phyloP scores from a whole-genome alignment of 352 stramenopile genomes.

The Globisporangium camurandrum region DNA sequence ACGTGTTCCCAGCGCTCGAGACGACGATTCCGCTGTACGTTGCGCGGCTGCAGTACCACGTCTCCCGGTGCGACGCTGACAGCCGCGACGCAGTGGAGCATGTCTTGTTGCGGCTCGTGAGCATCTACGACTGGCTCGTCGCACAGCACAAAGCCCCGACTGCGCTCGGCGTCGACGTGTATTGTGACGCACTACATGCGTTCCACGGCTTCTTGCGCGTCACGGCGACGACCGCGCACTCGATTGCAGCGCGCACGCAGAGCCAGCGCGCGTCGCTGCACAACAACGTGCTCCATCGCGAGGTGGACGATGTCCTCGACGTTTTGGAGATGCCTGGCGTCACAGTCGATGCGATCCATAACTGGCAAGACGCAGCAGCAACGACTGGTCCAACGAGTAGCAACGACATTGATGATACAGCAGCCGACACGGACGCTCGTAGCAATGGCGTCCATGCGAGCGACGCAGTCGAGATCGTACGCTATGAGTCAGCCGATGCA shows the following conservation, averaged over 20 bases:
- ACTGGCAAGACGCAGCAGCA: neutral
- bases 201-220: constrained; percentile 2
- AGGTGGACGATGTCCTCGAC: neutral
- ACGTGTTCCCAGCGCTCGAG: constrained; percentile 1
- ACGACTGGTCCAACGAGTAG: neutral
- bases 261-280: constrained; percentile 1
- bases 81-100: neutral
- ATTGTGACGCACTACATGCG: neutral
- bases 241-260: neutral
- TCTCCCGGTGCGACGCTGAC: neutral
- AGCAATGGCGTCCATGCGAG: neutral
- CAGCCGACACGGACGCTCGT: neutral
- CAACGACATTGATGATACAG: neutral
- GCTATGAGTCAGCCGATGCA: neutral
- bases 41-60: neutral
- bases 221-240: neutral
- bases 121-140: neutral
- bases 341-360: neutral
- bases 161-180: neutral
- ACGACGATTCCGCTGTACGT: neutral
- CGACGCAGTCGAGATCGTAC: neutral
- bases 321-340: neutral
- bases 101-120: neutral
- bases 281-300: neutral
- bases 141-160: neutral